These are phyloP conservation scores for Osmanthus fragrans DNA, from an alignment of 257 asterid genomes.

Conservation along the genomic window DNA sequence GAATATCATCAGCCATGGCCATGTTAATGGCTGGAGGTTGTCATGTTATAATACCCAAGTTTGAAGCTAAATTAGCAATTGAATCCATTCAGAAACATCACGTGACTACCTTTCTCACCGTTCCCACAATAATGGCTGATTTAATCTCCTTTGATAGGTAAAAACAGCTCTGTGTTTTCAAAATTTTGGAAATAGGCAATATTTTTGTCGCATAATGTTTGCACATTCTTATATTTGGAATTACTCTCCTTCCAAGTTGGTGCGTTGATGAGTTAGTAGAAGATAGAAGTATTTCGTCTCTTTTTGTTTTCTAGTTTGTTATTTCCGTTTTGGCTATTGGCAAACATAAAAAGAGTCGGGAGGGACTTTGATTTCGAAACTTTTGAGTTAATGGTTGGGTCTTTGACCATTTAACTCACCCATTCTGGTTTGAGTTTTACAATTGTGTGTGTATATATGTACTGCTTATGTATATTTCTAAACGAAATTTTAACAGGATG, in stretches of 20 bases:
- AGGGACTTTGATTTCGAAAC: not conserved
- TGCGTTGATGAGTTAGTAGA: not conserved
- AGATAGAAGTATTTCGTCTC: not conserved
- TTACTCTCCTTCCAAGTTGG: not conserved
- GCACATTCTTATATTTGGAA: not conserved
- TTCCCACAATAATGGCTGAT: conserved; percentile 95
- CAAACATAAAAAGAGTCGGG: not conserved
- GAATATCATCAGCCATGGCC: conserved; percentile 91
- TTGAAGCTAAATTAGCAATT: conserved; percentile 60
- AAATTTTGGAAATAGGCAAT: not conserved
- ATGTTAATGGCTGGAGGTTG: conserved; percentile 85
- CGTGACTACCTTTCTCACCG: conserved; percentile 75
- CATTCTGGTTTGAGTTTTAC: not conserved
- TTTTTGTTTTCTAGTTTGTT: not conserved
- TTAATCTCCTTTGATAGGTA: conserved; percentile 58
- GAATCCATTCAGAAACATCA: conserved; percentile 56
- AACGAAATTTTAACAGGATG: conserved; percentile 33
- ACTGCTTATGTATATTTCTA: not conserved
- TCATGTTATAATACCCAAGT: conserved; percentile 74
- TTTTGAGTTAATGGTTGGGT: not conserved
- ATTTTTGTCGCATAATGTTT: not conserved
- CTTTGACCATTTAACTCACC: not conserved
- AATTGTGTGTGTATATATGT: not conserved
- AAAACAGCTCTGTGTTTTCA: not conserved
- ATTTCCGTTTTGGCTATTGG: not conserved